phyloP scores from a whole-genome alignment of 352 stramenopile genomes.

The Phytophthora boehmeriae region DNA sequence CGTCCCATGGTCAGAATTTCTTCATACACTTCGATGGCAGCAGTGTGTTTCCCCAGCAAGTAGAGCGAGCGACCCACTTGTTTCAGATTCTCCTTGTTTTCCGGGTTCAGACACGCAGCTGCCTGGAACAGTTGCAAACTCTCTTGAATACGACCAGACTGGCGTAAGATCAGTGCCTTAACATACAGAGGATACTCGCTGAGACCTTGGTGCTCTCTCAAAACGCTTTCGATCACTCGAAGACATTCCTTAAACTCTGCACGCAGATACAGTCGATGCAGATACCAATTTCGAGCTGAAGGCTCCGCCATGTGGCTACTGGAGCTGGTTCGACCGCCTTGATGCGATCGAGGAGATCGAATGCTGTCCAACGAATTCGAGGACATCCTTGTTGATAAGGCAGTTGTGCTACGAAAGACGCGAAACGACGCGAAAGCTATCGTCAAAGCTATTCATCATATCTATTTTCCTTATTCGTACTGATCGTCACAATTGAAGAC shows the following conservation, averaged over 20 bases:
- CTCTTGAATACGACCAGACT: conserved; percentile 91
- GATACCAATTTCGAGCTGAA: conserved; percentile 80
- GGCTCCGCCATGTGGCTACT: conserved; percentile 39
- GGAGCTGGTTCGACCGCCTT: conserved; percentile 20
- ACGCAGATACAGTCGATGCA: conserved; percentile 86
- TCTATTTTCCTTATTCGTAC: background rate
- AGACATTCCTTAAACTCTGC: conserved; percentile 91
- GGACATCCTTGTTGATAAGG: conserved; percentile 3
- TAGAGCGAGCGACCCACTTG: conserved; percentile 85
- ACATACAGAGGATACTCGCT: conserved; percentile 94
- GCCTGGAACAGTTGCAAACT: conserved; percentile 92
- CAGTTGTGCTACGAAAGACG: background rate
- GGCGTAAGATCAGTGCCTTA: conserved; percentile 91
- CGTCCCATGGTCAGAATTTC: conserved; percentile 84
- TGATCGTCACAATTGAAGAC: background rate
- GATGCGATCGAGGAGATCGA: conserved; percentile 60
- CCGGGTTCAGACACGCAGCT: conserved; percentile 90
- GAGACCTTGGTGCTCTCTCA: conserved; percentile 82
- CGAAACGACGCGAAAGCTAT: conserved; percentile 30
- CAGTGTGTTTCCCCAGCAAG: conserved; percentile 89
- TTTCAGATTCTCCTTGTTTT: conserved; percentile 93
- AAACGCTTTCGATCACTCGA: conserved; percentile 88
- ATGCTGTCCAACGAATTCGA: conserved; percentile 50
- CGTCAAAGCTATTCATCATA: conserved; percentile 6
- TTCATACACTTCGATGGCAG: conserved; percentile 92